phyloP scores from a whole-genome alignment of 2,329 filamentous ascomycete species.

The Ophiostoma fasciatum region DNA sequence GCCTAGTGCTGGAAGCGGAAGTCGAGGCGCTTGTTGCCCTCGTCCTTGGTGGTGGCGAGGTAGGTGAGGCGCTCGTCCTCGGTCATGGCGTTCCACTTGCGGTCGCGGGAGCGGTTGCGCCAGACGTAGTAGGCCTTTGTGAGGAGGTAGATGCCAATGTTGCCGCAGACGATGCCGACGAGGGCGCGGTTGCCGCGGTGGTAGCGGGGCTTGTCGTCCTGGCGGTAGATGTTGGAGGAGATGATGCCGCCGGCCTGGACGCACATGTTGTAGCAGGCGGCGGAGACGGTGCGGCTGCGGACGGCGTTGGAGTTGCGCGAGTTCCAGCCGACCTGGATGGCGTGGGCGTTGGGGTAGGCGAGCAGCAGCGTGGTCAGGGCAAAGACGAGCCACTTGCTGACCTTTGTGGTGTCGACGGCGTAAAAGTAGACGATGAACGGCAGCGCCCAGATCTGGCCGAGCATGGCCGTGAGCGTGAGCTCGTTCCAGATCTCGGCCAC shows the following conservation, averaged over 20 bases:
- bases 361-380: conserved; percentile 26
- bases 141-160: conserved; percentile 17
- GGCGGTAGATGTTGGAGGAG: conserved; percentile 24
- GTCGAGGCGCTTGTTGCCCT: conserved; percentile 20
- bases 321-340: conserved; percentile 33
- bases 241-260: conserved; percentile 29
- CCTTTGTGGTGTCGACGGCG: conserved; percentile 21
- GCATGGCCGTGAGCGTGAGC: conserved; percentile 31
- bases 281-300: conserved; percentile 44
- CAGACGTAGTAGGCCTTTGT: conserved; percentile 20
- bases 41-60: conserved; percentile 18
- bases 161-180: conserved; percentile 28
- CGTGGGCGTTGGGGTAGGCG: conserved; percentile 27
- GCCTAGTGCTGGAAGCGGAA: conserved; percentile 19
- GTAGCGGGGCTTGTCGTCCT: conserved; percentile 31
- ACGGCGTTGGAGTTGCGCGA: conserved; percentile 46
- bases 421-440: conserved; percentile 40
- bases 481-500: conserved; percentile 30
- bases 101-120: conserved; percentile 18
- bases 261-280: conserved; percentile 47
- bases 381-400: conserved; percentile 27
- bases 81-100: conserved; percentile 18
- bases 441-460: conserved; percentile 43
- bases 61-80: conserved; percentile 17
- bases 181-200: conserved; percentile 38